Percentiles rank a stretch among this genome's conserved stretches.
phyloP scores from a whole-genome alignment of 805 yeast genomes.

The Nematodospora valgi region DNA sequence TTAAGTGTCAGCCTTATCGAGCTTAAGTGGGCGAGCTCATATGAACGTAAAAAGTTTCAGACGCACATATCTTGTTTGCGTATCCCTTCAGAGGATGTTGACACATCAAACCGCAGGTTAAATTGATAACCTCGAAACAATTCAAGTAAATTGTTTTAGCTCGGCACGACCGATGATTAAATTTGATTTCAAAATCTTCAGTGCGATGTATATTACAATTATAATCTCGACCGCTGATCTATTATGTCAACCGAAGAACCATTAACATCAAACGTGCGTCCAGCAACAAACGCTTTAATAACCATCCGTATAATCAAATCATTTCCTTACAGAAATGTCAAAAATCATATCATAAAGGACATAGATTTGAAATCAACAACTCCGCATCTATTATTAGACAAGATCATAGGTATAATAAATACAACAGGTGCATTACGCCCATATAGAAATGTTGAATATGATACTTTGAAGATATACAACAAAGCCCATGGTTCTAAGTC shows the following conservation, averaged over 20 bases:
- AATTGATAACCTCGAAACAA: too few species aligned
- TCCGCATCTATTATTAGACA: constrained; percentile 58
- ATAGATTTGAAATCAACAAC: constrained; percentile 70
- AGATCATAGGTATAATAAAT: constrained; percentile 41
- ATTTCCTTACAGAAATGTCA: constrained; percentile 86
- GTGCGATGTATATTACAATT: too few species aligned
- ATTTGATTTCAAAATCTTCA: too few species aligned
- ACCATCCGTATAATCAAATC: constrained; percentile 88
- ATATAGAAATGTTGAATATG: constrained; percentile 69
- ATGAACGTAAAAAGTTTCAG: too few species aligned
- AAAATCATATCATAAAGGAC: constrained; percentile 64
- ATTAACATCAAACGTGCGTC: constrained; percentile 73
- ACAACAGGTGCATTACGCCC: constrained; percentile 75
- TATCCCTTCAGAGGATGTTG: too few species aligned
- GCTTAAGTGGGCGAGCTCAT: too few species aligned
- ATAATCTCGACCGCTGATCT: too few species aligned
- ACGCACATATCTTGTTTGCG: too few species aligned
- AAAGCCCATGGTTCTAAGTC: constrained; percentile 95
- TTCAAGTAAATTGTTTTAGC: too few species aligned
- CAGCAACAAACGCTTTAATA: constrained; percentile 67
- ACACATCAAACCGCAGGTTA: too few species aligned
- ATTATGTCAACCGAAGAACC: constrained; percentile 58
- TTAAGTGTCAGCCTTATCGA: too few species aligned
- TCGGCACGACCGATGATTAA: too few species aligned
- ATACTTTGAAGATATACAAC: constrained; percentile 81